phyloP scores from a whole-genome alignment of 495 filamentous ascomycete species.

The Talaromyces wortmannii region DNA sequence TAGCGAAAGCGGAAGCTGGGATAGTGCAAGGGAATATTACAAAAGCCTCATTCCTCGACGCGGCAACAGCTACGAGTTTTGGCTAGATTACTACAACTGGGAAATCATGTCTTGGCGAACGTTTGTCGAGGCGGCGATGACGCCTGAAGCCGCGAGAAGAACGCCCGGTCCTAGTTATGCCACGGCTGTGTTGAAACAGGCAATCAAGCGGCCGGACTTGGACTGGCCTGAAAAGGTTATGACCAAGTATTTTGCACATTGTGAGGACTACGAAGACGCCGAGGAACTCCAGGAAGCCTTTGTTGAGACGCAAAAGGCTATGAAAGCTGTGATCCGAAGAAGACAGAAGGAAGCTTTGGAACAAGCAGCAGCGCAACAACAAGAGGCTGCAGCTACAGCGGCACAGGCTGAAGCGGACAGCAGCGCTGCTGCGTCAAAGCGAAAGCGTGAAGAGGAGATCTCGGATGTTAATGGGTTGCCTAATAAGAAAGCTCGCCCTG shows the following conservation, averaged over 20 bases:
- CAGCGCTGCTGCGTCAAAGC: slow-evolving; percentile 38
- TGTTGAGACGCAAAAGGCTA: slow-evolving; percentile 60
- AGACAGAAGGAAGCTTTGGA: slow-evolving; percentile 59
- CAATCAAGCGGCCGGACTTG: slow-evolving; percentile 59
- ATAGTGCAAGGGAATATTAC: slow-evolving; percentile 66
- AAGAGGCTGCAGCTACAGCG: slow-evolving; percentile 13
- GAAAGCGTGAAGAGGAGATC: slow-evolving; percentile 60
- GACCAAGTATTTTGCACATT: slow-evolving; percentile 76
- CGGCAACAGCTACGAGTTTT: slow-evolving; percentile 80
- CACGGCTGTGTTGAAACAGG: slow-evolving; percentile 66
- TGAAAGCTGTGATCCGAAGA: slow-evolving; percentile 53
- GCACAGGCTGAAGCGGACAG: slow-evolving; percentile 25
- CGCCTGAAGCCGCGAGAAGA: slow-evolving; percentile 36
- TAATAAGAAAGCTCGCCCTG: slow-evolving; percentile 54
- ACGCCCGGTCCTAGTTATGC: slow-evolving; percentile 54
- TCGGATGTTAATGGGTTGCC: slow-evolving; percentile 30
- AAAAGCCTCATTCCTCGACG: slow-evolving; percentile 59
- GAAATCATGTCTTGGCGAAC: slow-evolving; percentile 70
- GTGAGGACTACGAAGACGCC: slow-evolving; percentile 75
- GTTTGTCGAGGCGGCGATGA: slow-evolving; percentile 41
- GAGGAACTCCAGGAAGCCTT: slow-evolving; percentile 64
- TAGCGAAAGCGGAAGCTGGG: slow-evolving; percentile 64
- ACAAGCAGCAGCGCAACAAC: slow-evolving; percentile 38
- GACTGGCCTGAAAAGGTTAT: slow-evolving; percentile 91
- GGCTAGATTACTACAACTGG: slow-evolving; percentile 86